These are phyloP conservation scores for Coniella lustricola DNA, from an alignment of 2,329 filamentous ascomycete genomes.

Conservation along the genomic window DNA sequence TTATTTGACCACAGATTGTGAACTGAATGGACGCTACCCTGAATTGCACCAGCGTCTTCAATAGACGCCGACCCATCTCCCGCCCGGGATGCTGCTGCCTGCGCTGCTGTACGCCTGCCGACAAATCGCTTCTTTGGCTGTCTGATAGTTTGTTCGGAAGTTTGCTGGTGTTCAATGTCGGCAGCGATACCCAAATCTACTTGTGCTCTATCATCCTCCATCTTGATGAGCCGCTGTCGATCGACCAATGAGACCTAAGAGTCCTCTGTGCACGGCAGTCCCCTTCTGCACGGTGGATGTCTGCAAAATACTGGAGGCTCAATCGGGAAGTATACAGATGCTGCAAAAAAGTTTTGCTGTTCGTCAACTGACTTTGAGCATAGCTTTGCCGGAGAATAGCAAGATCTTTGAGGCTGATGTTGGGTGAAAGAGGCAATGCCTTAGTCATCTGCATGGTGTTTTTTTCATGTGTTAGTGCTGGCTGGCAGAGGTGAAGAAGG, in stretches of 20 bases:
- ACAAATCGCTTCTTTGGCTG: constrained; percentile 92
- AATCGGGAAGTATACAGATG: too few relatives aligned
- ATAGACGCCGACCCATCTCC: constrained; percentile 28
- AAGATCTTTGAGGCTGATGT: not conserved
- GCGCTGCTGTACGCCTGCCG: constrained; percentile 67
- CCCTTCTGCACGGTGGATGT: not conserved
- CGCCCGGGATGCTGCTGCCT: constrained; percentile 44
- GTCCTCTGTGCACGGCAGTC: not conserved
- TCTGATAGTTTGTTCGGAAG: constrained; percentile 43
- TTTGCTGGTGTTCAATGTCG: constrained; percentile 47
- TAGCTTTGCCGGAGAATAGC: not conserved
- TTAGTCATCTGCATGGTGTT: not conserved
- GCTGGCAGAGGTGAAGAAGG: not conserved
- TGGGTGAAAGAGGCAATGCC: too few relatives aligned
- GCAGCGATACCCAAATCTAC: constrained; percentile 64
- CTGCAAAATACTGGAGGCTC: too few relatives aligned
- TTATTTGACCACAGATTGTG: not conserved
- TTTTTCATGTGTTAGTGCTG: not conserved
- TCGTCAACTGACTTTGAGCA: too few relatives aligned
- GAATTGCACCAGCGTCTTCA: constrained; percentile 59
- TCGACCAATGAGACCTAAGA: not conserved
- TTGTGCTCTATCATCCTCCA: constrained; percentile 70
- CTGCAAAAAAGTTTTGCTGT: too few relatives aligned
- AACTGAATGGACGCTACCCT: constrained; percentile 42
- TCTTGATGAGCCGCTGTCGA: constrained; percentile 27